Base-by-base conservation (phyloP, 2,329 filamentous ascomycete genomes). In the Talaromyces sp. region DNA sequence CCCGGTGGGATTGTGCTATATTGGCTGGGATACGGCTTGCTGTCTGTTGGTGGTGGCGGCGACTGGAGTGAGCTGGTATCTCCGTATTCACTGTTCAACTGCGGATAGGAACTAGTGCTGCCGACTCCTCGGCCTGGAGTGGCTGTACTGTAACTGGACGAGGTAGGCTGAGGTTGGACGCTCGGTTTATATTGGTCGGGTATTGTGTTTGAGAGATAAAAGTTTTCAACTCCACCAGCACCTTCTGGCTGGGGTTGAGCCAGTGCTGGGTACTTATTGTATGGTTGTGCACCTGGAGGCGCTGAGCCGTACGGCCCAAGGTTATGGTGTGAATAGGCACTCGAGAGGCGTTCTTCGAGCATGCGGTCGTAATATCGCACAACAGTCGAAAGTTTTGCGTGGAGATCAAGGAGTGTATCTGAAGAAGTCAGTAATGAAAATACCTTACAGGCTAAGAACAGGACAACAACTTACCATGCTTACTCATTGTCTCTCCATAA, bases 401-500 rank as follows among this genome's bases (percentile, higher is more conserved):
- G 94, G 0, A 99, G 80, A 71, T 99, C 94, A 22, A 97, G 83
- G 9, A 99, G 81, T 0, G 93, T 94, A 71, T 99, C 92, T 52
- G 22, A 52, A 28, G 13, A 28, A 9, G 39, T 56, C 13, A 11
- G 17, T 17, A 40, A 37, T 33, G 1, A 21, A 33, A 15, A 37
- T 35, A 56, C 33, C 2, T 37, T 36, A 33, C 25, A 5, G 17
- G 11, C 33, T 11, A 33, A 2, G n/a, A 3, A 37, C 22, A 31
- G 22, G 3, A 17, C 1, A 31, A 31, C 2, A 7, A 75, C 84
- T 70, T 78, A 90, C 90, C 92, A 73, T 97, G 94, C 75, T 99
- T 99, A 83, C 94, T 97, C 94, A 99, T 97, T 0, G 94, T 97
- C 77, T 99, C 94, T 57, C 94, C 94, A 70, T 97, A 97, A 0